These are phyloP conservation scores for Colletotrichum tanaceti DNA, from an alignment of 2,329 filamentous ascomycete species.

Conservation along the genomic window DNA sequence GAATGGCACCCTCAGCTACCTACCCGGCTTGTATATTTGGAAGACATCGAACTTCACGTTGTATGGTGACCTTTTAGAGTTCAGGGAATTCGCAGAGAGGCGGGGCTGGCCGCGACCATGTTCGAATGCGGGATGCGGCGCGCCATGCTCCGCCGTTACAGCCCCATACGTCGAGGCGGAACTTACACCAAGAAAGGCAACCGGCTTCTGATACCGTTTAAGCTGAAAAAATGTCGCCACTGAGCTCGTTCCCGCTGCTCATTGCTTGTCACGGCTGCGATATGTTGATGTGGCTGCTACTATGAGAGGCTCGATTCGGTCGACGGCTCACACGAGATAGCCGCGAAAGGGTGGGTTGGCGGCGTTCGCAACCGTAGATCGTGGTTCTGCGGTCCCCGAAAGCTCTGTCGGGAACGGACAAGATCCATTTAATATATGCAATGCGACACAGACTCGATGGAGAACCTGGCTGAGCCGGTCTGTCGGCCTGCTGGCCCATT, in stretches of 20 bases:
- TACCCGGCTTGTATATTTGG: no score
- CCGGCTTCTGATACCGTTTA: background rate
- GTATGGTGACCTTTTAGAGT: no score
- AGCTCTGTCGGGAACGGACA: background rate
- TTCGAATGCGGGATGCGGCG: slow-evolving; percentile 36
- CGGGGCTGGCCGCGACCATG: slow-evolving; percentile 21
- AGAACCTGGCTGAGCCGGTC: background rate
- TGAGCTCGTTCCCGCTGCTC: background rate
- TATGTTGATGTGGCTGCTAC: background rate
- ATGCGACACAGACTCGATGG: slow-evolving; percentile 12
- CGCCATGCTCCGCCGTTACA: slow-evolving; percentile 32
- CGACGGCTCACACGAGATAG: background rate
- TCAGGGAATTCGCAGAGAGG: background rate
- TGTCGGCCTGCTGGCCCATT: slow-evolving; percentile 6
- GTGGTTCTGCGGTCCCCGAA: background rate
- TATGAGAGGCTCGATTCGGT: background rate
- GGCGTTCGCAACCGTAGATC: slow-evolving; percentile 22
- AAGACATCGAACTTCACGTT: background rate
- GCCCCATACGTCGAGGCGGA: slow-evolving; percentile 27
- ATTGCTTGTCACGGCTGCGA: background rate
- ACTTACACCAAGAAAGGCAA: slow-evolving; percentile 1
- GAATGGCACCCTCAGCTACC: no score
- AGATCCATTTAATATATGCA: slow-evolving; percentile 9
- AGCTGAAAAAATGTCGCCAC: background rate
- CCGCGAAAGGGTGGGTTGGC: slow-evolving; percentile 5